A percentile compares a stretch with the other conserved stretches of the same genome.
These are phyloP conservation scores for Ascochyta viciae-villosae DNA, from an alignment of 2,329 filamentous ascomycete species.

Conservation along the genomic window DNA sequence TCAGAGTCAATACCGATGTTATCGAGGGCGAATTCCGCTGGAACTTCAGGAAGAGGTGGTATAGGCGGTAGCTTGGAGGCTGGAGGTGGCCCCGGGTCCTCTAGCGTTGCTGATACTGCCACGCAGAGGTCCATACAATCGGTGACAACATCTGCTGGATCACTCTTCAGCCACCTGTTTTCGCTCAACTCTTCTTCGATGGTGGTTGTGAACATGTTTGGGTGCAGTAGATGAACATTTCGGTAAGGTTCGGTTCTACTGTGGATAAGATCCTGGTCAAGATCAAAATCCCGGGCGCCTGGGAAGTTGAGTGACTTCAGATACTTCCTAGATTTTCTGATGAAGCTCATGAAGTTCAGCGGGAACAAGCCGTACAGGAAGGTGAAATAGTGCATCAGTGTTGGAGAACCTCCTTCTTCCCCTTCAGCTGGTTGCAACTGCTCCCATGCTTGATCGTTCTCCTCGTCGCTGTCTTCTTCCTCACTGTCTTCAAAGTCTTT, in stretches of 20 bases:
- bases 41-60: slow-evolving; percentile 49
- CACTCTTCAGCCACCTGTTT: slow-evolving; percentile 79
- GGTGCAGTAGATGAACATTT: slow-evolving; percentile 75
- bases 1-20: slow-evolving; percentile 43
- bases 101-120: slow-evolving; percentile 50
- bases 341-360: slow-evolving; percentile 85
- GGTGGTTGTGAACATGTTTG: slow-evolving; percentile 83
- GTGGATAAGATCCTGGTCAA: slow-evolving; percentile 79
- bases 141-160: slow-evolving; percentile 79
- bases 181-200: slow-evolving; percentile 81
- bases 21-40: slow-evolving; percentile 44
- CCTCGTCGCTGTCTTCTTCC: slow-evolving; percentile 45
- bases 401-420: slow-evolving; percentile 60
- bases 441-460: slow-evolving; percentile 64
- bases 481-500: slow-evolving; percentile 41
- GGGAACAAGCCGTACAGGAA: slow-evolving; percentile 84
- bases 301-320: slow-evolving; percentile 75
- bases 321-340: slow-evolving; percentile 81
- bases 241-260: slow-evolving; percentile 78
- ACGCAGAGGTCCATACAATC: slow-evolving; percentile 77
- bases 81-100: slow-evolving; percentile 57
- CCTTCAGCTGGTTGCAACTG: slow-evolving; percentile 68
- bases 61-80: slow-evolving; percentile 55
- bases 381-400: slow-evolving; percentile 78
- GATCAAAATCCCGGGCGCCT: slow-evolving; percentile 75